phyloP scores from a whole-genome alignment of 2,329 filamentous ascomycete genomes.

The Aureobasidium sp. region DNA sequence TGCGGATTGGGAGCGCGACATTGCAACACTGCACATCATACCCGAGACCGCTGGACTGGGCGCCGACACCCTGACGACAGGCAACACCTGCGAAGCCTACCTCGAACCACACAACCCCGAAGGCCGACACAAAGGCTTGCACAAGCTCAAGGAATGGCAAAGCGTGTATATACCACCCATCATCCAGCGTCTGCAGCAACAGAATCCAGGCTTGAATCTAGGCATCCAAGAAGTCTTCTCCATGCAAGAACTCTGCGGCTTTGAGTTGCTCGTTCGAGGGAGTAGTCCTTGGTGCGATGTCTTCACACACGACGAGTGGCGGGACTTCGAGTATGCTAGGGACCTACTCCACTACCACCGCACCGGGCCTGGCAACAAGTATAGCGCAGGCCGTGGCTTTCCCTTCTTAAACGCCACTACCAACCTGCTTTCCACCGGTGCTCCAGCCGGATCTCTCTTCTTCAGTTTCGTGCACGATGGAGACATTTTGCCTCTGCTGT shows the following conservation, averaged over 20 bases:
- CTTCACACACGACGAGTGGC: constrained; percentile 46
- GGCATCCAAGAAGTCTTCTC: constrained; percentile 43
- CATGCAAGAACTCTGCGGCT: constrained; percentile 55
- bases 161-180: constrained; percentile 40
- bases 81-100: constrained; percentile 36
- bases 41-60: constrained; percentile 43
- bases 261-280: constrained; percentile 47
- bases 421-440: constrained; percentile 36
- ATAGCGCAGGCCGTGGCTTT: constrained; percentile 46
- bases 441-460: constrained; percentile 40
- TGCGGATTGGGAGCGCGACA: constrained; percentile 33
- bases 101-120: constrained; percentile 26
- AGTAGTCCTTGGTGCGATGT: constrained; percentile 48
- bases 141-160: constrained; percentile 40
- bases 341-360: constrained; percentile 52
- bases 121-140: constrained; percentile 44
- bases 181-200: constrained; percentile 33
- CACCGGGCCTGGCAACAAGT: constrained; percentile 48
- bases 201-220: constrained; percentile 37
- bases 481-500: constrained; percentile 47
- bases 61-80: constrained; percentile 49
- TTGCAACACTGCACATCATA: constrained; percentile 42
- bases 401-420: constrained; percentile 50
- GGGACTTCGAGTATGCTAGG: constrained; percentile 49
- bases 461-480: constrained; percentile 54